Evolutionary conservation across 164 flowering plant genomes (phyloP).

Genomic region (Buxus sempervirens): DNA sequence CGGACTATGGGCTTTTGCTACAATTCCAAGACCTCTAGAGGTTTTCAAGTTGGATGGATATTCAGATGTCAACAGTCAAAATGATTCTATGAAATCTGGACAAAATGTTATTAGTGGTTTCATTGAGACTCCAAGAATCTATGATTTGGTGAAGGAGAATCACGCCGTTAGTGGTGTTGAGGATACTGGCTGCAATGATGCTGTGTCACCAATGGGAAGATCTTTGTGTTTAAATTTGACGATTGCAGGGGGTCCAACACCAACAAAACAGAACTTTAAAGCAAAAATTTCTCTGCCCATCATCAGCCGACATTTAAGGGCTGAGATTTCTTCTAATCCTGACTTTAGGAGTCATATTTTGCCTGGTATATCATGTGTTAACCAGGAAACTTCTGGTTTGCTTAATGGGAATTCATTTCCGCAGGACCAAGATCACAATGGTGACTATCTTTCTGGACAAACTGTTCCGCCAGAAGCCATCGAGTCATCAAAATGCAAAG

Average conservation of each 20-base stretch:
- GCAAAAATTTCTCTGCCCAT: slow-evolving; percentile 80
- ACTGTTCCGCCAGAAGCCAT: slow-evolving; percentile 17
- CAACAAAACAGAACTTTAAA: slow-evolving; percentile 74
- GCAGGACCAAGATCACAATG: slow-evolving; percentile 15
- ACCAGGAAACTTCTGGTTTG: slow-evolving; percentile 16
- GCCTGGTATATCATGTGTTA: slow-evolving; percentile 1
- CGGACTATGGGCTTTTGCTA: slow-evolving; percentile 83
- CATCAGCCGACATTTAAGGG: slow-evolving; percentile 66
- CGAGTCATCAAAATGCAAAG: slow-evolving; percentile 12
- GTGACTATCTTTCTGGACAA: slow-evolving; percentile 8
- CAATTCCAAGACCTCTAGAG: slow-evolving; percentile 65
- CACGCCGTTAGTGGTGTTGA: slow-evolving; percentile 12
- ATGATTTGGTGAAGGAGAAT: slow-evolving; percentile 18
- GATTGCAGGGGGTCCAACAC: slow-evolving; percentile 95
- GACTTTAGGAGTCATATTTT: slow-evolving; percentile 20
- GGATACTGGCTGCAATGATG: slow-evolving; percentile 14
- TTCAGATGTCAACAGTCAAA: slow-evolving; percentile 38
- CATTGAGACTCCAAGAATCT: slow-evolving; percentile 8
- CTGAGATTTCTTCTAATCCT: slow-evolving; percentile 41
- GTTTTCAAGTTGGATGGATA: slow-evolving; percentile 55
- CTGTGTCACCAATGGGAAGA: slow-evolving; percentile 16
- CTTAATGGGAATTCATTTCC: slow-evolving; percentile 5
- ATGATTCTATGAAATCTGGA: slow-evolving; percentile 13
- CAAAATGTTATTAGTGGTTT: slow-evolving; percentile 6
- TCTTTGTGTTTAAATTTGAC: slow-evolving; percentile 44